A percentile compares a stretch with the other conserved stretches of the same genome.
These are phyloP conservation scores for Colletotrichum paranaense DNA, from an alignment of 2,329 filamentous ascomycete genomes.

Conservation along the genomic window DNA sequence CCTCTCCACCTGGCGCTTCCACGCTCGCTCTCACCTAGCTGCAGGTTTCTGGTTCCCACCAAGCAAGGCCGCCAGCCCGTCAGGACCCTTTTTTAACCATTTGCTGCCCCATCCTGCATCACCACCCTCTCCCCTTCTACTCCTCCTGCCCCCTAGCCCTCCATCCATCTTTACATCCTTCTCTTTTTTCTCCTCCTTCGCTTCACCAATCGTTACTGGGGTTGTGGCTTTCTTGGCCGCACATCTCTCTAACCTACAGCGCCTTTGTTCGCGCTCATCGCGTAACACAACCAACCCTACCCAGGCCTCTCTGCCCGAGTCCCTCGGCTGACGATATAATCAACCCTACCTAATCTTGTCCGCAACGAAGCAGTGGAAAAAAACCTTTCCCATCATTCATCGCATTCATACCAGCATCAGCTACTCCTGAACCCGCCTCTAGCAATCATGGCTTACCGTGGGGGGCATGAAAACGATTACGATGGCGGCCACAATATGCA, in stretches of 20 bases:
- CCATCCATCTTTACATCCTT: constrained; percentile 19
- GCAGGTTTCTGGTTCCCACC: constrained; percentile 19
- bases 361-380: constrained; percentile 6
- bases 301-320: constrained; percentile 3
- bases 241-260: constrained; percentile 27
- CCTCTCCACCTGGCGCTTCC: constrained; percentile 23
- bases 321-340: constrained; percentile 17
- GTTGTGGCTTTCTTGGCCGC: constrained; percentile 33
- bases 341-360: constrained; percentile 9
- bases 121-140: constrained; percentile 26
- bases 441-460: constrained; percentile 69
- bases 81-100: constrained; percentile 37
- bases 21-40: constrained; percentile 11
- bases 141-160: constrained; percentile 32
- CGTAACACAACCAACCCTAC: constrained; percentile 17
- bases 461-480: constrained; percentile 65
- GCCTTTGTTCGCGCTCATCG: constrained; percentile 25
- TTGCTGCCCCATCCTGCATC: constrained; percentile 34
- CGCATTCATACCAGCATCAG: constrained; percentile 5
- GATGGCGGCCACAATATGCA: constrained; percentile 72
- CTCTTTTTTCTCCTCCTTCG: constrained; percentile 13
- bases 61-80: constrained; percentile 23
- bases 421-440: constrained; percentile 17
- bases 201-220: constrained; percentile 31
- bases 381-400: not conserved